Percentiles rank a stretch among this genome's conserved stretches.
Conservation (phyloP, 306 rosid genomes). For the Luffa aegyptiaca region DNA sequence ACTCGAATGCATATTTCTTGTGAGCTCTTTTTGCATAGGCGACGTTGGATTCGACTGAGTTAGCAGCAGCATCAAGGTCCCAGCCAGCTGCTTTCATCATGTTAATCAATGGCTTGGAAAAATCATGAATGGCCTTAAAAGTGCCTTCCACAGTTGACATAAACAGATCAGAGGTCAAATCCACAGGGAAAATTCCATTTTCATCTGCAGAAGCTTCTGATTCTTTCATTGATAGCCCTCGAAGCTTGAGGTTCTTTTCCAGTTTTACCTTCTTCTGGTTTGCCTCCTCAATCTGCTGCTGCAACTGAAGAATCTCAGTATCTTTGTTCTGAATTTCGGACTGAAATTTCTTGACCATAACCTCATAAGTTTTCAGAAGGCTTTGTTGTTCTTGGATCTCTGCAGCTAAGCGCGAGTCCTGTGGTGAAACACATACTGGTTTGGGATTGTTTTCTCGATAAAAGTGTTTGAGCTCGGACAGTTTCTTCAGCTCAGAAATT, state of each 20-base stretch:
- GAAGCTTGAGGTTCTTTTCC: constrained; percentile 88
- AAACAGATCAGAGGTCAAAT: constrained; percentile 81
- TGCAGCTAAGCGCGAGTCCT: constrained; percentile 96
- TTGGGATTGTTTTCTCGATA: constrained; percentile 95
- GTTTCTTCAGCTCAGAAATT: constrained; percentile 78
- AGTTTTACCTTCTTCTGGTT: constrained; percentile 63
- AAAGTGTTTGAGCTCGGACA: constrained; percentile 94
- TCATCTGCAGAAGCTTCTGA: constrained; percentile 49
- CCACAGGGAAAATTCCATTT: constrained; percentile 61
- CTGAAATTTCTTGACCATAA: constrained; percentile 98
- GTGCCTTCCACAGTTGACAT: constrained; percentile 72
- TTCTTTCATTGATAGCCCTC: constrained; percentile 86
- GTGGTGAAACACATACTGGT: constrained; percentile 84
- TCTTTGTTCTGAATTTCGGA: constrained; percentile 98
- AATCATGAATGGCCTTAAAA: constrained; percentile 87
- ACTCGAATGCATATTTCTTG: constrained; percentile 97
- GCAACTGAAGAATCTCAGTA: constrained; percentile 77
- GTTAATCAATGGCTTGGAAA: constrained; percentile 93
- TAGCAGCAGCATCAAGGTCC: constrained; percentile 99
- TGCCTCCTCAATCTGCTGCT: constrained; percentile 95
- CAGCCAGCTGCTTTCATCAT: constrained; percentile 99
- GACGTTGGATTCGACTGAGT: constrained; percentile 70
- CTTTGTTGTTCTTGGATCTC: constrained; percentile 99
- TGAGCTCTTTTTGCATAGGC: constrained; percentile 92
- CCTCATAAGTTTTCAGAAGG: constrained; percentile 92